Base-by-base conservation (phyloP, 495 filamentous ascomycete genomes). In the Aspergillus sclerotiicarbonarius region DNA sequence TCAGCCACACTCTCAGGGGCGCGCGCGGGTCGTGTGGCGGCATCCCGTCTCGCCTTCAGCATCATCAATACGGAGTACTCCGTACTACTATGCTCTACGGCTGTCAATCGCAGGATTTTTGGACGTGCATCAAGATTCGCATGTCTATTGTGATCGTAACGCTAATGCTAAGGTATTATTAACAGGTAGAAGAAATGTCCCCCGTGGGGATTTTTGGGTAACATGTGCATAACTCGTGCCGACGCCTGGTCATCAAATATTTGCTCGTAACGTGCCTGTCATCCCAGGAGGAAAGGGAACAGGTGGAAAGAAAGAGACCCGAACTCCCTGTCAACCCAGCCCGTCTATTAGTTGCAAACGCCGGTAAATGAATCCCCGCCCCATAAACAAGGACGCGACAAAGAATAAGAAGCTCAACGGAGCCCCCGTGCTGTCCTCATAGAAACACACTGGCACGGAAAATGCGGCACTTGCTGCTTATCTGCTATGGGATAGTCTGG, bases 341-440 rank as follows among this genome's bases (percentile, higher is more conserved):
- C 53, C 57, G 41, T 63, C 61, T 63, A 59, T 57, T 29, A 47
- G 31, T 33, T 49, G 19, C 44, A 57, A 59, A 60, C 61, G 53
- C 57, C 57, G 41, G 32, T 54, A 20, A 54, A 54, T 8, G 45
- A 53, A 16, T 30, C 31, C 48, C 13, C n/a, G 47, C 29, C 47
- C 9, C 47, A 3, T 30, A 20, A 25, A 18, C 47, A 50, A 50
- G 25, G n/a, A 50, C 30, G 46, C 16, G 25, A 46, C 16, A 49
- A 10, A 29, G 12, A 29, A 15, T 49, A 0, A 30, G 18, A 33
- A 52, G 33, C 33, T 35, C 33, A 35, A 35, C 33, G 33, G 3
- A 25, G 5, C 25, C 25, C 2, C 25, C 25, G 25, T 25, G 25
- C 25, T 25, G 25, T 25, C 25, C 25, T 25, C 25, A 25, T 25